Conservation (phyloP, 371 early-diverging fungal species). For the Smittium culicis region DNA sequence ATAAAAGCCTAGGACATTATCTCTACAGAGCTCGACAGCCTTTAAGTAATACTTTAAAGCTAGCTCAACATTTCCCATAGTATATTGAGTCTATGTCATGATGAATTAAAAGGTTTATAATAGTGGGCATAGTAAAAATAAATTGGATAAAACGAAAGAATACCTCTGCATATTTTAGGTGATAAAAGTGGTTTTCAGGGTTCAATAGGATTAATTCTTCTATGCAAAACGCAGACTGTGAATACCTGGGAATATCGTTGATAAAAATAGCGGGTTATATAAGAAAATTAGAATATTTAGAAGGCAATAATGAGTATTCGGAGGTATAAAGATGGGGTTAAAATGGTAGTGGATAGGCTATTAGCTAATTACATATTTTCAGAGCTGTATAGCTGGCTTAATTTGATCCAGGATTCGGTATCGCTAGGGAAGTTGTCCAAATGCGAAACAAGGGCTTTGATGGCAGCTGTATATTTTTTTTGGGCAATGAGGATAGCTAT, state of each 20-base stretch:
- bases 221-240: conserved; percentile 74
- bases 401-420: conserved; percentile 74
- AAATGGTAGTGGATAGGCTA: no score
- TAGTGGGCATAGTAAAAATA: no score
- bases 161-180: conserved; percentile 73
- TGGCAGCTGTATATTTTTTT: conserved; percentile 53
- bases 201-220: conserved; percentile 76
- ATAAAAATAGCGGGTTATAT: no score
- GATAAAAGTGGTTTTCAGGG: conserved; percentile 66
- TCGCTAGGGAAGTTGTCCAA: conserved; percentile 71
- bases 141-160: not conserved
- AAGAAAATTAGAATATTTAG: not conserved
- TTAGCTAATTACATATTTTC: conserved; percentile 40
- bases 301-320: not conserved
- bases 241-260: no score
- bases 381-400: conserved; percentile 53
- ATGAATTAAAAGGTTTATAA: conserved; percentile 1
- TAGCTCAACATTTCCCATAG: conserved; percentile 39
- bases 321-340: not conserved
- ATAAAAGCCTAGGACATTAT: conserved; percentile 59
- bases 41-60: conserved; percentile 62
- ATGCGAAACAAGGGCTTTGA: conserved; percentile 51
- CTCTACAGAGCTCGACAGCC: conserved; percentile 55
- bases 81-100: conserved; percentile 41
- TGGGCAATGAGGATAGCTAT: conserved; percentile 53